Percentiles rank a stretch among this genome's conserved stretches.
These are phyloP conservation scores for Colletotrichum sp. DNA, from an alignment of 2,329 filamentous ascomycete species.

Conservation along the genomic window DNA sequence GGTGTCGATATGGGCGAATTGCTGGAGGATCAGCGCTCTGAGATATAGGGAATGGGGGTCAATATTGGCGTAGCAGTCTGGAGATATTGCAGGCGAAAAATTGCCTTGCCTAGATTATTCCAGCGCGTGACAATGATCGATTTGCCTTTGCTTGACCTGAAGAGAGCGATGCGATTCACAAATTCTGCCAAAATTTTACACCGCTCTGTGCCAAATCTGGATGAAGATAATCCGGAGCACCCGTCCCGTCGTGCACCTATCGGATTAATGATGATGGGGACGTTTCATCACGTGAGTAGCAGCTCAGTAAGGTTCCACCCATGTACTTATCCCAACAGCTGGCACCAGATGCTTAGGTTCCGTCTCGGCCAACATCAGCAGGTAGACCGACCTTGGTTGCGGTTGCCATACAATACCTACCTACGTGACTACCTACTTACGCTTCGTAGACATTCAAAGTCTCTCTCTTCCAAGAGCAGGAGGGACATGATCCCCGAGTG, in stretches of 20 bases:
- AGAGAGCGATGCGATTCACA: conserved; percentile 19
- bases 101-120: conserved; percentile 11
- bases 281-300: background rate
- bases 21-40: background rate
- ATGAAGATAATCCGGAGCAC: conserved; percentile 1
- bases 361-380: background rate
- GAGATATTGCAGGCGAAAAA: background rate
- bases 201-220: conserved; percentile 28
- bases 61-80: background rate
- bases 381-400: no score
- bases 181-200: conserved; percentile 49
- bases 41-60: background rate
- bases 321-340: background rate
- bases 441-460: background rate
- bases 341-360: background rate
- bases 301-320: background rate
- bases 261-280: conserved; percentile 7
- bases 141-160: conserved; percentile 1
- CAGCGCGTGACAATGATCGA: conserved; percentile 1
- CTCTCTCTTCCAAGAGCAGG: background rate
- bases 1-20: conserved; percentile 3
- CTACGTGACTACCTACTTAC: background rate
- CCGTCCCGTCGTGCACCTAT: background rate
- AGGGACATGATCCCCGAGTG: background rate
- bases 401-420: background rate